A percentile compares a stretch with the other conserved stretches of the same genome.
Conservation (phyloP, 495 filamentous ascomycete species). For the Melanomma pulvis-pyrius region DNA sequence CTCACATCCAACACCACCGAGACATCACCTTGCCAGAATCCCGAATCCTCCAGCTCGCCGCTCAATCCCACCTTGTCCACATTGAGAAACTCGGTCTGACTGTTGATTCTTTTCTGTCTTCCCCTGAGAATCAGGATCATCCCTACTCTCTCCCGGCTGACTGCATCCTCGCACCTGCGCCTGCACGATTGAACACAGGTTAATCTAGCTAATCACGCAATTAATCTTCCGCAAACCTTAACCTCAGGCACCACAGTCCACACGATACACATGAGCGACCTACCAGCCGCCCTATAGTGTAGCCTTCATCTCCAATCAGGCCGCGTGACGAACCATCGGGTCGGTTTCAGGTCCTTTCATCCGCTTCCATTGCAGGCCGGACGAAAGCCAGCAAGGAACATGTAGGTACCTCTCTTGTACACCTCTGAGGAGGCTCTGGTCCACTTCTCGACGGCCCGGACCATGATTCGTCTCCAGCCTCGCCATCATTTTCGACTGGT, state of each 20-base stretch:
- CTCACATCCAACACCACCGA: background rate
- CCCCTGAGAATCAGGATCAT: constrained; percentile 16
- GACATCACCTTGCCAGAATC: background rate
- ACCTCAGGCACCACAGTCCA: background rate
- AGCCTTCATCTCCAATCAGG: constrained; percentile 2
- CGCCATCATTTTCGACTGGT: constrained; percentile 59
- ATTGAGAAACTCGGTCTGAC: too few species aligned
- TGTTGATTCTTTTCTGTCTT: background rate
- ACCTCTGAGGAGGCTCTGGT: too few species aligned
- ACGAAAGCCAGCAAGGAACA: too few species aligned
- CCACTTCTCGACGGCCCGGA: background rate
- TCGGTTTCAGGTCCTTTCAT: constrained; percentile 21
- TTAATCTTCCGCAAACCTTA: constrained; percentile 35
- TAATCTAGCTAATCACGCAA: constrained; percentile 33
- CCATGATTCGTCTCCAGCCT: background rate
- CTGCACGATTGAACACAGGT: constrained; percentile 17
- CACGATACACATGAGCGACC: background rate
- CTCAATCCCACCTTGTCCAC: too few species aligned
- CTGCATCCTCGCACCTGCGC: constrained; percentile 18
- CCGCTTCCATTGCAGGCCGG: background rate
- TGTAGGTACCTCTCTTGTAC: too few species aligned
- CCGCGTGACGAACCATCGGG: constrained; percentile 10
- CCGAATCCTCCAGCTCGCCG: background rate
- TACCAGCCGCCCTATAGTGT: background rate
- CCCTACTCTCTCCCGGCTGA: constrained; percentile 18